Evolutionary conservation across 345 rosid species (phyloP), one percentile per base, ranked within the genome.

Genomic region (Lumnitzera racemosa): DNA sequence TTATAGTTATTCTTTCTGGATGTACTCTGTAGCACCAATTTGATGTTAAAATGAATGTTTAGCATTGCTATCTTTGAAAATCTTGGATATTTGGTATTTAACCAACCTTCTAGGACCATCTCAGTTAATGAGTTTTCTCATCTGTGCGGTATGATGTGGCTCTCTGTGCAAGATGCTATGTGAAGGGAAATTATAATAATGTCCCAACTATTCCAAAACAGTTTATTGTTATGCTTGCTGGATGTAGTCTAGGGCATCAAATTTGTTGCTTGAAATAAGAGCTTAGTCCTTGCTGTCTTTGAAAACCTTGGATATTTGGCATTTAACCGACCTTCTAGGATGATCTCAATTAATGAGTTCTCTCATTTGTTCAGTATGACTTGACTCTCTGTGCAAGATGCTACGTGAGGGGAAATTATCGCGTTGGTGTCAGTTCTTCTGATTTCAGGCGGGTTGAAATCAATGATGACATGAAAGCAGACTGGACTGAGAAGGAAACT

Each of bases 161-260:
- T 50, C 82, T 91, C 56, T 91, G 98, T 69, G 98, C 96, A 5
- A 85, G 96, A 62, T 91, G 98, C 80, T 89, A 89, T 72, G 98
- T 87, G 23, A 89, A 90, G 23, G 92, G 95, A 20, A 89, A 86
- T 77, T 36, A 36, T 36, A 36, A 4, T 36, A 5, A 36, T 36
- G 43, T 36, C 7, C 7, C 43, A 36, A 9, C 10, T 36, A 36
- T 36, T 36, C 43, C 7, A 36, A 36, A 36, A 36, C 1, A 36
- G 10, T 36, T 36, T 36, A 36, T 36, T 36, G 43, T 36, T 36
- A 9, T 5, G 43, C 43, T 36, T 36, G 5, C 43, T 36, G 43
- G 43, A 36, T 36, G 31, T 36, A 3, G 43, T 9, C 1, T 36
- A 9, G 43, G 4, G 43, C 43, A 9, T 36, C 43, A 36, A 36